These are phyloP conservation scores for Verticillium isaacii DNA, from an alignment of 2,329 filamentous ascomycete genomes.

Conservation along the genomic window DNA sequence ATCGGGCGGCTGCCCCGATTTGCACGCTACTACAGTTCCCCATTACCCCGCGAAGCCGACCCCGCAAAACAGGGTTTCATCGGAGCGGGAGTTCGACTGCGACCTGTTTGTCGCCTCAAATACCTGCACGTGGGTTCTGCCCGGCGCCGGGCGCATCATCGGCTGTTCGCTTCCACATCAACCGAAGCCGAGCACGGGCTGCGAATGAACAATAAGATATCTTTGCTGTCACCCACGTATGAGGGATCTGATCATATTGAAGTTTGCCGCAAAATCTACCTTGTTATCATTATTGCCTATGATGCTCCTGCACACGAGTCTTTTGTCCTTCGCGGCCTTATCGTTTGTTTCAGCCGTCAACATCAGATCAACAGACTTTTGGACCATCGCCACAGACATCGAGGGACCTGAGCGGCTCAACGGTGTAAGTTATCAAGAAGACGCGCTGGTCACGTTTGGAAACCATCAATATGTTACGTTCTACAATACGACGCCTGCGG, in stretches of 20 bases:
- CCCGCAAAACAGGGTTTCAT: not conserved
- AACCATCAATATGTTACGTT: conserved; percentile 15
- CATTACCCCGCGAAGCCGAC: not conserved
- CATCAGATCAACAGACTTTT: not conserved
- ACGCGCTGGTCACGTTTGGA: conserved; percentile 13
- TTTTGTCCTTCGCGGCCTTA: not conserved
- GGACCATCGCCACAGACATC: conserved; percentile 11
- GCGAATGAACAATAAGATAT: not conserved
- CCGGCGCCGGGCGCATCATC: not conserved
- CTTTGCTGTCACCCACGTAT: not conserved
- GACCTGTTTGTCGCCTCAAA: no score
- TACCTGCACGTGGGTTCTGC: no score
- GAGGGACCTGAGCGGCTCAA: conserved; percentile 12
- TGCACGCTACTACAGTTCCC: not conserved
- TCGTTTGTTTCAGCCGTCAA: not conserved
- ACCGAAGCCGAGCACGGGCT: not conserved
- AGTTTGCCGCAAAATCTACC: no score
- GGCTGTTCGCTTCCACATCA: not conserved
- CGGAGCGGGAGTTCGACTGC: not conserved
- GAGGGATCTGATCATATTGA: no score
- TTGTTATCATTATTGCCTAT: not conserved
- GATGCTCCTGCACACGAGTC: not conserved
- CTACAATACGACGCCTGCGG: conserved; percentile 12
- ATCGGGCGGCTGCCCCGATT: not conserved
- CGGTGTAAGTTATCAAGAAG: conserved; percentile 16